These are phyloP conservation scores for Emmonsia crescens DNA, from an alignment of 2,329 filamentous ascomycete genomes.

Conservation along the genomic window DNA sequence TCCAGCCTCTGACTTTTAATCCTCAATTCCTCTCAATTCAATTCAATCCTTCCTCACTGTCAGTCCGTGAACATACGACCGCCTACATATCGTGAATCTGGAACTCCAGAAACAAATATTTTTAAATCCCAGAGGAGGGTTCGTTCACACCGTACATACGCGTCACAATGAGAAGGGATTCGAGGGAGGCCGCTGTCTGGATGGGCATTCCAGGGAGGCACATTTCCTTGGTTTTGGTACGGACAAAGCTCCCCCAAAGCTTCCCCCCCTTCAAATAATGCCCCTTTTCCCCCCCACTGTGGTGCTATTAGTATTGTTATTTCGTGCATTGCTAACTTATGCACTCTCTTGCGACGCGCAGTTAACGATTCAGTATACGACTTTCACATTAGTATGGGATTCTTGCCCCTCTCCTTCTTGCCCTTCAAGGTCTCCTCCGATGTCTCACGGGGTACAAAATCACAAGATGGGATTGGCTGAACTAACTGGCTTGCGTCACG, in stretches of 20 bases:
- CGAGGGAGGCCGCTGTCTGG: slow-evolving; percentile 24
- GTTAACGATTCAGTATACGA: slow-evolving; percentile 35
- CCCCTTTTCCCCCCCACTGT: not conserved
- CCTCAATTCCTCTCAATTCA: not conserved
- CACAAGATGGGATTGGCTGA: not conserved
- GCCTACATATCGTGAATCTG: not conserved
- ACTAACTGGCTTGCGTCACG: not conserved
- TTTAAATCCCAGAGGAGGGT: not conserved
- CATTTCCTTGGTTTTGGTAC: slow-evolving; percentile 32
- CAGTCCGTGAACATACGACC: not conserved
- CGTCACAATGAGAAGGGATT: slow-evolving; percentile 24
- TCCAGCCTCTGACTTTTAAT: not conserved
- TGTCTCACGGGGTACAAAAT: not conserved
- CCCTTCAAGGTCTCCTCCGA: not conserved
- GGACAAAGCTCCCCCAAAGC: not conserved
- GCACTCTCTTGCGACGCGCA: slow-evolving; percentile 13
- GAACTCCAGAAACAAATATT: not conserved
- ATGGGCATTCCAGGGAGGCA: slow-evolving; percentile 24
- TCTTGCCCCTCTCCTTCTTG: not conserved
- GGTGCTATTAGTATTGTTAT: not conserved
- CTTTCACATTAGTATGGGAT: slow-evolving; percentile 32
- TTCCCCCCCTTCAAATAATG: not conserved
- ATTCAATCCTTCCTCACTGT: not conserved
- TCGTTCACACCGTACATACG: not conserved
- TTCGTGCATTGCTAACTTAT: slow-evolving; percentile 5